These are phyloP conservation scores for Hygrophila difformis DNA, from an alignment of 257 asterid species.

Conservation along the genomic window DNA sequence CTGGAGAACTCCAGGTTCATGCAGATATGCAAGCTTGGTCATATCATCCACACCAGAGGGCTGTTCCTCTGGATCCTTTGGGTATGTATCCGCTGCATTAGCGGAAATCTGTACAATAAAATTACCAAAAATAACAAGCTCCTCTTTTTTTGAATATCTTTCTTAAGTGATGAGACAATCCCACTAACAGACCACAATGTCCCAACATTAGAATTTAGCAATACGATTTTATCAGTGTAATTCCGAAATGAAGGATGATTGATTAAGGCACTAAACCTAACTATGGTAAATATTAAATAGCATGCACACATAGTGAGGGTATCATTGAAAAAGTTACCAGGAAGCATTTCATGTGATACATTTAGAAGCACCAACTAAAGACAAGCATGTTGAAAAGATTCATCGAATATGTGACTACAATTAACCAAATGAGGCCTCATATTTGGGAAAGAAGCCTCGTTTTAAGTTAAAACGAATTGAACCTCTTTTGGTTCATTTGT, in stretches of 20 bases:
- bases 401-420: no score
- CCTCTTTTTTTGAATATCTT: neutral
- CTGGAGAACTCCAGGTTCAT: slow-evolving; percentile 88
- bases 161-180: slow-evolving; percentile 3
- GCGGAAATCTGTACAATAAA: slow-evolving; percentile 42
- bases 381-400: neutral
- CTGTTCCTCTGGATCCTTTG: slow-evolving; percentile 77
- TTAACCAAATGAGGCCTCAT: neutral
- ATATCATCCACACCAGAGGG: slow-evolving; percentile 77
- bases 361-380: neutral
- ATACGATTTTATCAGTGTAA: no score
- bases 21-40: slow-evolving; percentile 87
- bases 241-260: no score
- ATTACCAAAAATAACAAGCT: slow-evolving; percentile 6
- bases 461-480: neutral
- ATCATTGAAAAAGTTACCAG: slow-evolving; percentile 1
- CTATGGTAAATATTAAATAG: neutral
- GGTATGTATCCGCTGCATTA: slow-evolving; percentile 35
- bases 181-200: slow-evolving; percentile 2
- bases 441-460: slow-evolving; percentile 3
- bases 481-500: neutral
- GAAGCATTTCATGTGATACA: slow-evolving; percentile 1
- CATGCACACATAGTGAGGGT: neutral
- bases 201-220: slow-evolving; percentile 1
- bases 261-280: slow-evolving; percentile 2